phyloP scores from a whole-genome alignment of 1,139 yeast species.

The Candida dubliniensis region DNA sequence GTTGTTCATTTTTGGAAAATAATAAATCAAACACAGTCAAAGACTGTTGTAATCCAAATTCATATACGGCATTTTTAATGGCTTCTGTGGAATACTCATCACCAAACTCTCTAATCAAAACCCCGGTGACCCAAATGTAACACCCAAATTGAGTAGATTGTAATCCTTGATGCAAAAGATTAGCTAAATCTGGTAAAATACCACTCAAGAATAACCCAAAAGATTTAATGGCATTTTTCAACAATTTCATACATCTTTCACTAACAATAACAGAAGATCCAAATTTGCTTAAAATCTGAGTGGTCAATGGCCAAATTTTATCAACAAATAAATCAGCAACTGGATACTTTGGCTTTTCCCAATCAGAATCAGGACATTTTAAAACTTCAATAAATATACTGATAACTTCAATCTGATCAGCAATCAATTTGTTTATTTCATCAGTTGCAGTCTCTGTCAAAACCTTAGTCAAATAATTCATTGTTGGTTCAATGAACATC shows the following conservation, averaged over 20 bases:
- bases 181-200: slow-evolving; percentile 64
- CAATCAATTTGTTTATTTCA: slow-evolving; percentile 44
- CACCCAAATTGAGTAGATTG: slow-evolving; percentile 72
- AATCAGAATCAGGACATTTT: slow-evolving; percentile 35
- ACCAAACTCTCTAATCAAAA: slow-evolving; percentile 74
- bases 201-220: slow-evolving; percentile 64
- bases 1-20: slow-evolving; percentile 22
- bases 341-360: slow-evolving; percentile 46
- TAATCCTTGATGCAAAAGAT: slow-evolving; percentile 65
- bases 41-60: slow-evolving; percentile 51
- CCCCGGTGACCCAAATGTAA: slow-evolving; percentile 88
- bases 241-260: slow-evolving; percentile 71
- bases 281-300: slow-evolving; percentile 49
- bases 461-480: slow-evolving; percentile 44
- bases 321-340: slow-evolving; percentile 57
- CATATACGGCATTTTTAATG: slow-evolving; percentile 43
- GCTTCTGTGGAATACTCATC: slow-evolving; percentile 49
- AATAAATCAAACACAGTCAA: slow-evolving; percentile 39
- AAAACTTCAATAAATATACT: slow-evolving; percentile 70
- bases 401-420: slow-evolving; percentile 75
- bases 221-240: slow-evolving; percentile 67
- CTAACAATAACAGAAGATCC: slow-evolving; percentile 62
- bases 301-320: slow-evolving; percentile 57
- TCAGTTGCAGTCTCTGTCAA: slow-evolving; percentile 16
- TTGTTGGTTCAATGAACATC: slow-evolving; percentile 69